Evolutionary conservation across 768 basidiomycete species (phyloP), one percentile per base, ranked within the genome.

Genomic region (Lactarius hatsudake): DNA sequence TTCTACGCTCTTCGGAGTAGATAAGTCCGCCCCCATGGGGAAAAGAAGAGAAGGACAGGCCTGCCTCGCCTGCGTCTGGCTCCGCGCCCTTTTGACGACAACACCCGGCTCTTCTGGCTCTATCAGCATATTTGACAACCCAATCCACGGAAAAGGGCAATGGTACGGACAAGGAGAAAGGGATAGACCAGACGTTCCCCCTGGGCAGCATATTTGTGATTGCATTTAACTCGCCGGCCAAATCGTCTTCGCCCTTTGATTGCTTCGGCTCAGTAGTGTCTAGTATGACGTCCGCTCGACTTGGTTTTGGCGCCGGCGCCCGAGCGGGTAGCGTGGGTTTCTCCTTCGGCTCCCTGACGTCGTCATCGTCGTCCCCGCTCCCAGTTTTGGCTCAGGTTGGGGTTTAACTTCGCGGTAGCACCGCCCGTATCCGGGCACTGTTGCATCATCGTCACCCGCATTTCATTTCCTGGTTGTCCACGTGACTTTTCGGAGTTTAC

Each of bases 281-380:
- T 48, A 48, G 5, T 23, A 13, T 48, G n/a, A 60, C 60, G 13
- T 59, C 55, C 4, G 55, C 61, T 1, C 12, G 58, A 42, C 71
- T 71, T 26, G 56, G 61, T 28, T 71, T 71, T n/a, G 70, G 70
- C 62, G 43, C 58, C 13, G 40, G 30, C 4, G 26, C 65, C 32
- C 55, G 53, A 20, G 67, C 62, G 30, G 59, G 61, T 26, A 64
- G 34, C 62, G 9, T 63, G 34, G 51, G 63, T 58, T 68, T 71
- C 59, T 69, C 67, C 28, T 5, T 12, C n/a, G 4, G n/a, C n/a
- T 23, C 10, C 4, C 4, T 23, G 45, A 20, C 48, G 38, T 8
- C 45, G 10, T 32, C 23, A 10, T 38, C 36, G 34, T 10, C 34
- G 34, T 36, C 48, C 48, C 48, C 12, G 4, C 56, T 20, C 43